A percentile compares a stretch with the other conserved stretches of the same genome.
Conservation (phyloP, 345 rosid genomes). For the Sisymbrium irio region DNA sequence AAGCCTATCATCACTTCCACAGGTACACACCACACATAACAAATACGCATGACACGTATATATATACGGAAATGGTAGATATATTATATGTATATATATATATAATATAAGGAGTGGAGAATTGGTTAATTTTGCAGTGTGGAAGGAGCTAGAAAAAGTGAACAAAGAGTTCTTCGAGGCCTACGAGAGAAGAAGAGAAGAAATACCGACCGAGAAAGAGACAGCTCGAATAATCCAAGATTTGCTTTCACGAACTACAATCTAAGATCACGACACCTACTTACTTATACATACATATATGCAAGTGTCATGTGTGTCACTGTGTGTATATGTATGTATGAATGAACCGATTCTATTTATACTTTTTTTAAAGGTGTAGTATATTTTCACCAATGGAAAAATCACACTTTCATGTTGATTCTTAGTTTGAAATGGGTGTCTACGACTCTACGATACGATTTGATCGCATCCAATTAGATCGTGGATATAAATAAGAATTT, state of each 20-base stretch:
- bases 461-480: neutral
- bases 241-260: slow-evolving; percentile 31
- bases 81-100: neutral
- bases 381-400: neutral
- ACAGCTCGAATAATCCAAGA: slow-evolving; percentile 43
- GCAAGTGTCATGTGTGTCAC: neutral
- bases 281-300: slow-evolving; percentile 1
- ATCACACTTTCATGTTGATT: neutral
- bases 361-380: neutral
- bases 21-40: slow-evolving; percentile 39
- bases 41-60: neutral
- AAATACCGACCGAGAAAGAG: slow-evolving; percentile 39
- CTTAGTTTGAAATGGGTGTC: neutral
- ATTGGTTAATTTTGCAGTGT: slow-evolving; percentile 47
- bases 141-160: slow-evolving; percentile 91
- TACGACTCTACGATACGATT: neutral
- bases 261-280: slow-evolving; percentile 25
- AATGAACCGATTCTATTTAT: neutral
- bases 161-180: slow-evolving; percentile 90
- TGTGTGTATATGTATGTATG: neutral
- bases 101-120: neutral
- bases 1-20: slow-evolving; percentile 83
- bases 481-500: too few species aligned
- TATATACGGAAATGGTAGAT: neutral
- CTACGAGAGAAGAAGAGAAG: slow-evolving; percentile 41